Evolutionary conservation across 345 rosid species (phyloP).

Genomic region (Arabidopsis suecica): DNA sequence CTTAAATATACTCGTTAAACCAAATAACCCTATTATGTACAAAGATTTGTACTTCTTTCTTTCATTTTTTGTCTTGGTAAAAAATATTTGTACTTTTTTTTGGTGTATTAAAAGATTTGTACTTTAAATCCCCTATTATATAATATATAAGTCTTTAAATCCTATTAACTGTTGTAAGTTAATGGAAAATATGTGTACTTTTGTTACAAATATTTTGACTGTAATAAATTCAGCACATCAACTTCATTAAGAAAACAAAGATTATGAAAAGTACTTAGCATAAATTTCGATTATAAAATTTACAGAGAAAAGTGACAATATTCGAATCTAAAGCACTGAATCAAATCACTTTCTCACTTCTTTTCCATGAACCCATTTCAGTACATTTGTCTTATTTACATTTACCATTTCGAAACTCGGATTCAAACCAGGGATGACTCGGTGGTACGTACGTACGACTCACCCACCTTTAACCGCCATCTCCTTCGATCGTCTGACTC

Average conservation of each 20-base stretch:
- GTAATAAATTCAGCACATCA: not conserved
- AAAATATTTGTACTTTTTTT: no score
- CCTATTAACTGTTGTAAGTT: not conserved
- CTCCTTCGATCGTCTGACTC: constrained; percentile 47
- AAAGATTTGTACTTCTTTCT: no score
- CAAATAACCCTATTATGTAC: no score
- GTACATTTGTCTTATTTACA: constrained; percentile 35
- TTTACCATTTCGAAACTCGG: constrained; percentile 42
- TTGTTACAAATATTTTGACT: not conserved
- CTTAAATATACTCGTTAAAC: no score
- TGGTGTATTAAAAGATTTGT: no score
- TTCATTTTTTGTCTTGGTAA: no score
- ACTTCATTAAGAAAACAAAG: not conserved
- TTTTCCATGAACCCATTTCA: constrained; percentile 2
- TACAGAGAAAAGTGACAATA: constrained; percentile 16
- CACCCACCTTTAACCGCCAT: constrained; percentile 62
- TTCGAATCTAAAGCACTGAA: constrained; percentile 23
- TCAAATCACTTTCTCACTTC: constrained; percentile 15
- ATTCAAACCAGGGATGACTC: constrained; percentile 74
- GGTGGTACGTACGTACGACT: constrained; percentile 49
- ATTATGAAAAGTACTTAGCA: not conserved
- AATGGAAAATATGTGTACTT: constrained; percentile 8
- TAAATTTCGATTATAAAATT: not conserved
- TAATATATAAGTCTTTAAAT: no score
- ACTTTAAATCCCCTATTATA: no score